Evolutionary conservation across 352 stramenopile species (phyloP).

Genomic region (Phytophthora aleatoria): DNA sequence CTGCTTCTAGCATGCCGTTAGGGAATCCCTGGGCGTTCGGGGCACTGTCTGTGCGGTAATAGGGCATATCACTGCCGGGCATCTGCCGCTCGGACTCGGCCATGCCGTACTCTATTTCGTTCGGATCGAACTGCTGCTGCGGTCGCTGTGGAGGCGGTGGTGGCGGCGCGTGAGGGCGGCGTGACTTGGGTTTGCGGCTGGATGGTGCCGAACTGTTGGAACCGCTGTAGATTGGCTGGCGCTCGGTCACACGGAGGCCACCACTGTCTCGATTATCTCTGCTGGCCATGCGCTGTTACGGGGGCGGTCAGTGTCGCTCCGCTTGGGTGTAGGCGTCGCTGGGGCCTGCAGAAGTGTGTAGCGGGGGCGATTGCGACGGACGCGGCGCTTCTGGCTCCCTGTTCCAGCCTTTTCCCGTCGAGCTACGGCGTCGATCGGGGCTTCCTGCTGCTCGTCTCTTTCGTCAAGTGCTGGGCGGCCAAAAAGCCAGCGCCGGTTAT

Average conservation of each 20-base stretch:
- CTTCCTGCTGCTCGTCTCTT: slow-evolving; percentile 37
- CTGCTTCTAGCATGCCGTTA: slow-evolving; percentile 35
- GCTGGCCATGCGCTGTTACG: slow-evolving; percentile 21
- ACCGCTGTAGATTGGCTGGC: slow-evolving; percentile 31
- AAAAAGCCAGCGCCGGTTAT: slow-evolving; percentile 32
- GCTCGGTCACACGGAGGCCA: slow-evolving; percentile 35
- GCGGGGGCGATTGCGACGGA: background rate
- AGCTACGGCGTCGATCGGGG: slow-evolving; percentile 2
- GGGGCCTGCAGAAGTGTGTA: slow-evolving; percentile 11
- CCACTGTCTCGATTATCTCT: slow-evolving; percentile 24
- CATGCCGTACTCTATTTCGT: slow-evolving; percentile 24
- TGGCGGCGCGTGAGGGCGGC: slow-evolving; percentile 28
- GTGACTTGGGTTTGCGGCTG: slow-evolving; percentile 11
- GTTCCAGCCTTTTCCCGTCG: slow-evolving; percentile 10
- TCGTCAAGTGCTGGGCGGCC: slow-evolving; percentile 23
- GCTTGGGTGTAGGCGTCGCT: background rate
- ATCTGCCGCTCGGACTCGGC: slow-evolving; percentile 17
- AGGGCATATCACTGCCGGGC: slow-evolving; percentile 24
- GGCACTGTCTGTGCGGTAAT: slow-evolving; percentile 36
- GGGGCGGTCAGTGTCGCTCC: background rate
- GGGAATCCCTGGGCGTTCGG: slow-evolving; percentile 22
- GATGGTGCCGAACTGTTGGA: slow-evolving; percentile 11
- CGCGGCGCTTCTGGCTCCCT: background rate
- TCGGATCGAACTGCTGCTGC: slow-evolving; percentile 18
- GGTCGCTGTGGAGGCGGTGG: slow-evolving; percentile 24